A percentile compares a stretch with the other conserved stretches of the same genome.
Evolutionary conservation across 805 yeast genomes (phyloP).

Genomic region (Spathaspora boniae): DNA sequence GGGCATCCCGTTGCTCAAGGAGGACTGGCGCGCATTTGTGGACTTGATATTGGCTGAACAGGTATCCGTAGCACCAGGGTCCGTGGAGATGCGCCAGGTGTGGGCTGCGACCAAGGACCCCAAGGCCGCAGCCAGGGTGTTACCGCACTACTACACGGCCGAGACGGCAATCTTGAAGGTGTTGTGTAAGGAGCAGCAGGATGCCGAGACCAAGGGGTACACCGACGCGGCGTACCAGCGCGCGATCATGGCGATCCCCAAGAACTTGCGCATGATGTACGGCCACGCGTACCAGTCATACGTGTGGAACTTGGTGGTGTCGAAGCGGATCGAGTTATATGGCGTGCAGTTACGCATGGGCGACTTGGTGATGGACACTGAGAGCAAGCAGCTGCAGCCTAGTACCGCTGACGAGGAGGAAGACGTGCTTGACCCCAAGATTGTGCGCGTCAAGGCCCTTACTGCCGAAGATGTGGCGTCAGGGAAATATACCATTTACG

Average conservation of each 20-base stretch:
- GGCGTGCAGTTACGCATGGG: conserved; percentile 75
- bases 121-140: conserved; percentile 54
- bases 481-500: conserved; percentile 64
- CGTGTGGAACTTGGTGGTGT: conserved; percentile 87
- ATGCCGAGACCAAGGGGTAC: conserved; percentile 40
- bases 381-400: conserved; percentile 13
- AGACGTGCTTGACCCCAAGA: conserved; percentile 59
- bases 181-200: conserved; percentile 49
- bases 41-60: conserved; percentile 82
- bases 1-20: conserved; percentile 68
- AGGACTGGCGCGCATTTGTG: conserved; percentile 77
- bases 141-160: conserved; percentile 89
- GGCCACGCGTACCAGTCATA: conserved; percentile 97
- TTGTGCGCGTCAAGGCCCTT: conserved; percentile 66
- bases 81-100: conserved; percentile 73
- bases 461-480: conserved; percentile 67
- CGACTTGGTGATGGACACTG: conserved; percentile 60
- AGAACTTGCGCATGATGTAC: conserved; percentile 90
- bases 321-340: conserved; percentile 65
- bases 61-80: conserved; percentile 76
- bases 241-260: conserved; percentile 85
- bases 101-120: conserved; percentile 80
- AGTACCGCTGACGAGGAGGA: conserved; percentile 12
- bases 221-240: conserved; percentile 59
- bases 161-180: conserved; percentile 69